phyloP scores from a whole-genome alignment of 805 yeast species.

The Candida mattraensis region DNA sequence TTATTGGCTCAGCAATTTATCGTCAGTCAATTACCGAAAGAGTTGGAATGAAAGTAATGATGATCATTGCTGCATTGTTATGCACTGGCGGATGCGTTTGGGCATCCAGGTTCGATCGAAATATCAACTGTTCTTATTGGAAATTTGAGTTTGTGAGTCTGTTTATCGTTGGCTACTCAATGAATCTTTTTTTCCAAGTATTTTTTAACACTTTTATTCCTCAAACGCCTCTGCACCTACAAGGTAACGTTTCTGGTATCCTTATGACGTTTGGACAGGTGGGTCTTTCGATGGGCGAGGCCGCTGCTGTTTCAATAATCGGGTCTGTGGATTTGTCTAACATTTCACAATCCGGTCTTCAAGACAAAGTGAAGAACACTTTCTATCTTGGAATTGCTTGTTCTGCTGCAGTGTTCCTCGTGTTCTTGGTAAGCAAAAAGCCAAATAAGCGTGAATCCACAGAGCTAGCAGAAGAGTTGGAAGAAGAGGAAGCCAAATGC shows the following conservation, averaged over 20 bases:
- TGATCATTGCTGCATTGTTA: slow-evolving; percentile 12
- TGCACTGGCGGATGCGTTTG: slow-evolving; percentile 20
- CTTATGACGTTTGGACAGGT: slow-evolving; percentile 9
- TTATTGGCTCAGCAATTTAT: slow-evolving; percentile 28
- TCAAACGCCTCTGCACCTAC: slow-evolving; percentile 7
- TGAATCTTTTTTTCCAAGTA: slow-evolving; percentile 5
- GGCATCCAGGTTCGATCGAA: slow-evolving; percentile 17
- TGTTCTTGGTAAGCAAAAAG: slow-evolving; percentile 3
- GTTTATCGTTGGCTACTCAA: slow-evolving; percentile 1
- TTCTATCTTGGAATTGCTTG: slow-evolving; percentile 4
- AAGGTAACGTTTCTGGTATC: slow-evolving; percentile 7
- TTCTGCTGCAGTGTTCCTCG: slow-evolving; percentile 1
- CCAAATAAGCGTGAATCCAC: too few species aligned
- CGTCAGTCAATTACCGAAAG: slow-evolving; percentile 8
- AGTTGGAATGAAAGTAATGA: slow-evolving; percentile 23
- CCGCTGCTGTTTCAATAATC: slow-evolving; percentile 4
- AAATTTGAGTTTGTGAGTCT: slow-evolving; percentile 4
- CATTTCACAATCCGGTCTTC: slow-evolving; percentile 1
- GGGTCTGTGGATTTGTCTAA: slow-evolving; percentile 1
- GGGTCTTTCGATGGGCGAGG: slow-evolving; percentile 4
- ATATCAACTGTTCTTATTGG: slow-evolving; percentile 4
- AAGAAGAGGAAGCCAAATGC: too few species aligned
- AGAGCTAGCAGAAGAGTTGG: too few species aligned
- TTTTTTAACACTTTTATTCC: slow-evolving; percentile 3
- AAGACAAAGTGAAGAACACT: slow-evolving; percentile 4